Conservation (phyloP, 2,329 filamentous ascomycete species). For the Phialophora expanda region DNA sequence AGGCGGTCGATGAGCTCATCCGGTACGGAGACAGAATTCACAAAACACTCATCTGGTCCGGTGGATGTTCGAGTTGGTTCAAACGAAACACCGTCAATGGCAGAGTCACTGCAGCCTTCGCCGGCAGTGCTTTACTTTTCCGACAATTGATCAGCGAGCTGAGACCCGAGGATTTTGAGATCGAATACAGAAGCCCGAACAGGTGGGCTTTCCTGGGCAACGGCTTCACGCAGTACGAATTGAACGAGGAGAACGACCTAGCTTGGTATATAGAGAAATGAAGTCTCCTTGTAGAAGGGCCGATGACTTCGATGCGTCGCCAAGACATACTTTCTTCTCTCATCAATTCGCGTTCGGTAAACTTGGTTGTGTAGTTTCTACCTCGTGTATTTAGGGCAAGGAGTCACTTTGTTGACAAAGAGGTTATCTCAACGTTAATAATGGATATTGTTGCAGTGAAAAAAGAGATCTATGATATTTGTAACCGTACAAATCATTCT, state of each 20-base stretch:
- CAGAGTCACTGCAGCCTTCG: slow-evolving; percentile 33
- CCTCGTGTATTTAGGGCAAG: too few relatives aligned
- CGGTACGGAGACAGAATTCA: slow-evolving; percentile 44
- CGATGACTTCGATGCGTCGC: too few relatives aligned
- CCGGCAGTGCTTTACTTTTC: slow-evolving; percentile 43
- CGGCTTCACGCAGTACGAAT: slow-evolving; percentile 49
- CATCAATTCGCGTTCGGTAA: too few relatives aligned
- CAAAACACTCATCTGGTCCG: slow-evolving; percentile 42
- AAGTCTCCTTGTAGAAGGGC: too few relatives aligned
- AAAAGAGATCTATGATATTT: too few relatives aligned
- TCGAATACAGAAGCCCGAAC: slow-evolving; percentile 26
- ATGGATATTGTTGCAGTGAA: too few relatives aligned
- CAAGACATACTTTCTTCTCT: too few relatives aligned
- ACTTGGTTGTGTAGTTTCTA: too few relatives aligned
- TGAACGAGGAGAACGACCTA: slow-evolving; percentile 14
- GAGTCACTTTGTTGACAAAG: too few relatives aligned
- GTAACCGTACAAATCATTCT: too few relatives aligned
- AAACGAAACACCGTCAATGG: slow-evolving; percentile 29
- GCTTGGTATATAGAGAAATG: slow-evolving; percentile 7
- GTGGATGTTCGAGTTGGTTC: slow-evolving; percentile 32
- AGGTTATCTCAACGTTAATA: too few relatives aligned
- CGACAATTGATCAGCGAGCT: slow-evolving; percentile 43
- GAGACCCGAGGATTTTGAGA: slow-evolving; percentile 41
- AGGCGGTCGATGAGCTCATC: slow-evolving; percentile 43
- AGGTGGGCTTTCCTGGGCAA: slow-evolving; percentile 43